These are phyloP conservation scores for Fomitopsis pulvina DNA, from an alignment of 768 basidiomycete species.

Conservation along the genomic window DNA sequence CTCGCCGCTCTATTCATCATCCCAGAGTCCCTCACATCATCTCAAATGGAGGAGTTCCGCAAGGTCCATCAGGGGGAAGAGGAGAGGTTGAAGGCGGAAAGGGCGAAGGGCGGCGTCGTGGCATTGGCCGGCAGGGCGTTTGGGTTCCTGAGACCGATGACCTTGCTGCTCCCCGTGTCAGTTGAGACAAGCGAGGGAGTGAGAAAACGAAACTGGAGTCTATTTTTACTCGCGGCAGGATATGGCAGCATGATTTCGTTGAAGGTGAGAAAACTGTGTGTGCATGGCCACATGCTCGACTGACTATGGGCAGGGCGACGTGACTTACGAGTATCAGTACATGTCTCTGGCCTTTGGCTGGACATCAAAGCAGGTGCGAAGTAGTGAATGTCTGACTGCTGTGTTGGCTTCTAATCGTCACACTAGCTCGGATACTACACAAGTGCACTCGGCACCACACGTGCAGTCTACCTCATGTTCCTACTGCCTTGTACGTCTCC, in stretches of 20 bases:
- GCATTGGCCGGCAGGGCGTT: slow-evolving; percentile 42
- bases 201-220: slow-evolving; percentile 1
- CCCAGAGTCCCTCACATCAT: slow-evolving; percentile 69
- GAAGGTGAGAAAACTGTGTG: neutral
- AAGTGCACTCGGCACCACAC: slow-evolving; percentile 42
- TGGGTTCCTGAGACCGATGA: slow-evolving; percentile 65
- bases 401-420: neutral
- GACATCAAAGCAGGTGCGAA: slow-evolving; percentile 54
- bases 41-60: slow-evolving; percentile 37
- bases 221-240: neutral
- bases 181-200: neutral
- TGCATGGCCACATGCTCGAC: neutral
- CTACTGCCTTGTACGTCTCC: slow-evolving; percentile 52
- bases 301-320: slow-evolving; percentile 58
- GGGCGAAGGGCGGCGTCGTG: slow-evolving; percentile 4
- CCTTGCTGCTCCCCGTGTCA: slow-evolving; percentile 25
- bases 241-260: slow-evolving; percentile 1
- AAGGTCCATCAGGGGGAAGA: slow-evolving; percentile 30
- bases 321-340: slow-evolving; percentile 58
- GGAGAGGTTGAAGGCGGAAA: slow-evolving; percentile 18
- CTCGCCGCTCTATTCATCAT: slow-evolving; percentile 50
- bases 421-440: slow-evolving; percentile 66
- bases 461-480: slow-evolving; percentile 48
- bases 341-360: slow-evolving; percentile 55
- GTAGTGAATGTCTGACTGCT: too few relatives aligned